Evolutionary conservation across 2,329 filamentous ascomycete genomes (phyloP).

Genomic region (Penicillium sp.): DNA sequence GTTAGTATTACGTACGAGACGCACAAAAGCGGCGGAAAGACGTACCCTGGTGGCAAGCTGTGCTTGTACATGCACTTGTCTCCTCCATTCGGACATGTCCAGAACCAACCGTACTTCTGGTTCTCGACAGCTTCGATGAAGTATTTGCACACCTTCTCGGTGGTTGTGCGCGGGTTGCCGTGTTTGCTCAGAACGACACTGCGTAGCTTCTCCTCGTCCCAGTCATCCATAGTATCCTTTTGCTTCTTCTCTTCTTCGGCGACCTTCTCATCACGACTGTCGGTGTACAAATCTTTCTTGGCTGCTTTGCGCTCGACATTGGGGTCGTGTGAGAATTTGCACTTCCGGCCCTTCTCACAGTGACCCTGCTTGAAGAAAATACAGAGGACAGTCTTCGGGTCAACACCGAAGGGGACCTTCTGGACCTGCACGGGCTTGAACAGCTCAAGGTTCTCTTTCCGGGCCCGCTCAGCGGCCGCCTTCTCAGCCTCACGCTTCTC

Average conservation of each 20-base stretch:
- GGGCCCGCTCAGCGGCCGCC: slow-evolving; percentile 75
- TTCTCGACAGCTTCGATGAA: slow-evolving; percentile 97
- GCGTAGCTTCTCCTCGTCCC: slow-evolving; percentile 93
- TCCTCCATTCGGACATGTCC: slow-evolving; percentile 90
- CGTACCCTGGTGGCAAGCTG: slow-evolving; percentile 84
- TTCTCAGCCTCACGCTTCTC: slow-evolving; percentile 72
- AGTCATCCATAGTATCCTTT: slow-evolving; percentile 85
- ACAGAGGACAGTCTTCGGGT: slow-evolving; percentile 94
- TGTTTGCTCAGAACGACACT: slow-evolving; percentile 91
- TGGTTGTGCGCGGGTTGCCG: slow-evolving; percentile 87
- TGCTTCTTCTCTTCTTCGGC: slow-evolving; percentile 66
- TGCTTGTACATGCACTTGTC: slow-evolving; percentile 99
- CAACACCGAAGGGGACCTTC: slow-evolving; percentile 94
- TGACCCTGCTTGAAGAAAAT: slow-evolving; percentile 95
- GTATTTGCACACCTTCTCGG: slow-evolving; percentile 98
- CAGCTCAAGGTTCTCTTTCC: slow-evolving; percentile 67
- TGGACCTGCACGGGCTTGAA: slow-evolving; percentile 92
- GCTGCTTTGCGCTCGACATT: slow-evolving; percentile 81
- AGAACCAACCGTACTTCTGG: slow-evolving; percentile 99
- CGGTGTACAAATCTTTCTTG: slow-evolving; percentile 85
- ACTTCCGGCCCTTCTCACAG: slow-evolving; percentile 95
- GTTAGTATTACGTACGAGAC: slow-evolving; percentile 4
- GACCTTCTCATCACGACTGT: slow-evolving; percentile 61
- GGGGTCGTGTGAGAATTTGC: slow-evolving; percentile 93
- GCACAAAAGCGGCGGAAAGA: slow-evolving; percentile 19